Evolutionary conservation across 352 stramenopile species (phyloP), one percentile per base, ranked within the genome.

Genomic region (Globisporangium ultimum): DNA sequence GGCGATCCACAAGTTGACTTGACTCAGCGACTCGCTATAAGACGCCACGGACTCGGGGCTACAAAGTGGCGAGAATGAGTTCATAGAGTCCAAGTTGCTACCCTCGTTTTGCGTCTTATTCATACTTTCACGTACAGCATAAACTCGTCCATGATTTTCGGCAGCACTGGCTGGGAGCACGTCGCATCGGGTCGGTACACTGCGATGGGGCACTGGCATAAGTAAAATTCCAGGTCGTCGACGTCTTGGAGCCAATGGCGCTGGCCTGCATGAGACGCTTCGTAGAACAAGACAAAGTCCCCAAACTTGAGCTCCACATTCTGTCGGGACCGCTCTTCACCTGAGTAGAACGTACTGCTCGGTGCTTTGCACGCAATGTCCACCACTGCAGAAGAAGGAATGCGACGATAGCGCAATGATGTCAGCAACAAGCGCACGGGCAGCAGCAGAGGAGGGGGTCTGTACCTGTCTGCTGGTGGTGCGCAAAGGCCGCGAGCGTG

Each of bases 1-100:
- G 8, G 71, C 73, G 76, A 95, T 91, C 86, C 86, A 95, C 18
- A 95, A 48, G 63, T 95, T 95, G n/a, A 93, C 72, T 78, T 92
- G 81, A 18, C 66, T 80, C n/a, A 93, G 32, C n/a, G 53, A 48
- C 34, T 76, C n/a, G 38, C 38, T 50, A 15, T 34, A 59, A 7
- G 54, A 38, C 6, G 69, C 42, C 24, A 94, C 67, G 24, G 63
- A 69, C 1, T 54, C 32, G 20, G 81, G 81, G 20, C 84, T 93
- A 55, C 22, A 65, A 3, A 52, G 28, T 42, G 18, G 40, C 45
- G 10, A 22, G 46, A 20, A 64, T 20, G 20, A 61, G 40, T 13
- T 5, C 28, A 36, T 11, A 15, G n/a, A 66, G n/a, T n/a, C n/a
- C 5, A 32, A 32, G 24, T 32, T 5, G 5, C 2, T 5, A 32